Evolutionary conservation across 768 basidiomycete species (phyloP), one percentile per base, ranked within the genome.

Genomic region (Phallus indusiatus): DNA sequence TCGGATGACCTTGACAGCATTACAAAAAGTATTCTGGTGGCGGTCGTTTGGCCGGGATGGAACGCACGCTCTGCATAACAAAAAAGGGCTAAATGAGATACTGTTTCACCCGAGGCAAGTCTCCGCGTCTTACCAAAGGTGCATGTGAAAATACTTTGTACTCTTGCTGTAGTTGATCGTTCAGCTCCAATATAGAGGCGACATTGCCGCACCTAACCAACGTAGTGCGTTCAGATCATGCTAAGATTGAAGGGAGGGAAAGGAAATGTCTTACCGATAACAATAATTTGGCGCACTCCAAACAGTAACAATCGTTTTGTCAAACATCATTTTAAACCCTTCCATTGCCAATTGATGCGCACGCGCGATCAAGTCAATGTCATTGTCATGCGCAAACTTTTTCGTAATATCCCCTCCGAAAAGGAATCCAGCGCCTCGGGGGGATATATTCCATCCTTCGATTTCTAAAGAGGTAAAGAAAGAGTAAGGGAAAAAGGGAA

Each of bases 211-310:
- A 97, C 63, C 93, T 94, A 64, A 56, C 9, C 53, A 33, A 52
- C 3, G n/a, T n/a, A 18, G n/a, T 12, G 53, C 2, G n/a, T 10
- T 28, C 55, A 42, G 33, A 48, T 48, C 24, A 36, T 48, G 22
- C 16, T 28, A 36, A 28, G 14, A 34, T 49, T 33, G 11, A 60
- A 57, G n/a, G 61, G 50, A 34, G 56, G 53, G 51, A 22, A 33
- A 1, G 20, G 35, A 59, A 49, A 55, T 57, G 16, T 78, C 85
- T 62, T 66, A 95, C 90, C 94, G 78, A 73, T 97, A 97, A 72
- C 95, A 97, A 70, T 98, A 98, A 72, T 98, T 98, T 14, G 94
- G 95, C 2, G 94, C 94, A 66, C 89, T 92, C 94, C 95, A 98
- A 46, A 98, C 94, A 8, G 95, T 98, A 34, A 98, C 95, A 65